Evolutionary conservation across 768 basidiomycete species (phyloP).

Genomic region (Suillus bovinus): DNA sequence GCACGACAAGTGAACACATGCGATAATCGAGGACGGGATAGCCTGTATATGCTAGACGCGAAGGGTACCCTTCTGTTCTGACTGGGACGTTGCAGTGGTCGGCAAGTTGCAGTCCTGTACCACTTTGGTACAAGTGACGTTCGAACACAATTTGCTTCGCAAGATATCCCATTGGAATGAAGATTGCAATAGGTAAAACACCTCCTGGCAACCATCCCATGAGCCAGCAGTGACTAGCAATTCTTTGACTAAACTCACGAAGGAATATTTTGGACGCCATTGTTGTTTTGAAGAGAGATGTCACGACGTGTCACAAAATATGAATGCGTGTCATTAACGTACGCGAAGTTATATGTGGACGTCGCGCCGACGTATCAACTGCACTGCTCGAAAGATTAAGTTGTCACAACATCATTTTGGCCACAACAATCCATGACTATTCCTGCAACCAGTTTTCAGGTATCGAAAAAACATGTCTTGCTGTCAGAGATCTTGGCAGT

Average conservation of each 20-base stretch:
- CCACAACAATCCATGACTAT: neutral
- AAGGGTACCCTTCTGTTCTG: constrained; percentile 21
- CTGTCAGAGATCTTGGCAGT: constrained; percentile 90
- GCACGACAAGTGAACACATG: constrained; percentile 45
- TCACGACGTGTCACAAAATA: neutral
- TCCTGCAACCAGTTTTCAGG: constrained; percentile 15
- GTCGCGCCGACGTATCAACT: neutral
- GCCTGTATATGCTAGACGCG: constrained; percentile 43
- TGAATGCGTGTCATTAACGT: neutral
- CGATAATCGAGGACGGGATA: constrained; percentile 33
- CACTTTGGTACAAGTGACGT: constrained; percentile 15
- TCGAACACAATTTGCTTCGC: constrained; percentile 18
- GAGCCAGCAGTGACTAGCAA: neutral
- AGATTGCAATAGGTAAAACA: constrained; percentile 21
- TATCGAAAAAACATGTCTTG: constrained; percentile 76
- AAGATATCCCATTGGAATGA: constrained; percentile 15
- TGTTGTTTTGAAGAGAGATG: neutral
- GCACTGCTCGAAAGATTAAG: neutral
- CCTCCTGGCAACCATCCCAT: constrained; percentile 12
- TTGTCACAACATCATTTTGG: neutral
- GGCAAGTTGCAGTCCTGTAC: constrained; percentile 21
- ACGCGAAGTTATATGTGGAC: neutral
- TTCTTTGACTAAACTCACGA: neutral
- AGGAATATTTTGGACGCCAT: constrained; percentile 5
- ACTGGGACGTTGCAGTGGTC: constrained; percentile 33